Evolutionary conservation across 2,329 filamentous ascomycete species (phyloP).

Genomic region (Alternaria sp.): DNA sequence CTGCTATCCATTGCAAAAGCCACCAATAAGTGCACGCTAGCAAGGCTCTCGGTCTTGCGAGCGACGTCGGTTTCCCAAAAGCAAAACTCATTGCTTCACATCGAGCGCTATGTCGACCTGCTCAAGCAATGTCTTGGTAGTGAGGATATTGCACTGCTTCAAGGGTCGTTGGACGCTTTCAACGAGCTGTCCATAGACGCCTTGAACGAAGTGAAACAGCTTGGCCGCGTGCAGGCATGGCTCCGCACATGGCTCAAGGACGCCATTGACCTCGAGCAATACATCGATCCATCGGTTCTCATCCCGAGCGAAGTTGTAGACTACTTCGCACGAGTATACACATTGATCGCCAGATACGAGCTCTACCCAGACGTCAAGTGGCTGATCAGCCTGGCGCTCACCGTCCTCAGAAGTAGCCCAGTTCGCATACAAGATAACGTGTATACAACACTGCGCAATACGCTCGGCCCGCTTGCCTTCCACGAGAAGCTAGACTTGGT

Average conservation of each 20-base stretch:
- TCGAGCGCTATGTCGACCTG: slow-evolving; percentile 30
- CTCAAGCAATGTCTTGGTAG: slow-evolving; percentile 29
- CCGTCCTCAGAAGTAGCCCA: slow-evolving; percentile 23
- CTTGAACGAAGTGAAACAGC: slow-evolving; percentile 23
- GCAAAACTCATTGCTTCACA: slow-evolving; percentile 25
- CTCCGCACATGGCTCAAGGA: slow-evolving; percentile 31
- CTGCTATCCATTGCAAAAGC: slow-evolving; percentile 27
- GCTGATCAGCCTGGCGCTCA: slow-evolving; percentile 32
- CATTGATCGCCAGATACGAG: slow-evolving; percentile 29
- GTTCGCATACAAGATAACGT: slow-evolving; percentile 12
- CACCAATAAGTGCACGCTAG: slow-evolving; percentile 25
- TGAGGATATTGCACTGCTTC: slow-evolving; percentile 7
- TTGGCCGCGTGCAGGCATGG: slow-evolving; percentile 22
- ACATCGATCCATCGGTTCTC: slow-evolving; percentile 11
- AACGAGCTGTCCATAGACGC: slow-evolving; percentile 28
- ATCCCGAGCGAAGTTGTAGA: slow-evolving; percentile 17
- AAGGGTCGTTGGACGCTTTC: slow-evolving; percentile 36
- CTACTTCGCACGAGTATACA: slow-evolving; percentile 28
- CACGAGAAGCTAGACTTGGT: slow-evolving; percentile 32
- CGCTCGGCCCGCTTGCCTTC: slow-evolving; percentile 17
- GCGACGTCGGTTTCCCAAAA: slow-evolving; percentile 33
- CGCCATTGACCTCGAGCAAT: slow-evolving; percentile 27
- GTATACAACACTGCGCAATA: slow-evolving; percentile 21
- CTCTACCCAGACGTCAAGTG: slow-evolving; percentile 28
- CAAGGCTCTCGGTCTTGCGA: slow-evolving; percentile 33